Evolutionary conservation across 2,329 filamentous ascomycete genomes (phyloP).

Genomic region (Boeremia exigua): DNA sequence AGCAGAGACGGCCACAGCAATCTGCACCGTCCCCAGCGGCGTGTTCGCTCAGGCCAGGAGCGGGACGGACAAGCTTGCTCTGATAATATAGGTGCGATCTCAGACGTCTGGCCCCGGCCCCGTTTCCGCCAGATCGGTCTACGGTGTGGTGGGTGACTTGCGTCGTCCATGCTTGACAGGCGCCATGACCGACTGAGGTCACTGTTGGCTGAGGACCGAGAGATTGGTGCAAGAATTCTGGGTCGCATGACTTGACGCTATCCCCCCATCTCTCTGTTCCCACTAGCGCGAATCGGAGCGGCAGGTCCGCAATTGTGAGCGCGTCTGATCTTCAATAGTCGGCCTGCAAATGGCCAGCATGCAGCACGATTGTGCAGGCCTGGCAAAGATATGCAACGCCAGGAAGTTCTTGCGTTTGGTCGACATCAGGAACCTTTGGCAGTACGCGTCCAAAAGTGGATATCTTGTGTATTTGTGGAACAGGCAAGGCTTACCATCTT

Average conservation of each 20-base stretch:
- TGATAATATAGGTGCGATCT: constrained; percentile 34
- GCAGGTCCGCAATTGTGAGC: constrained; percentile 5
- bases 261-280: constrained; percentile 1
- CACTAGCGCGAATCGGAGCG: constrained; percentile 10
- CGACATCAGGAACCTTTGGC: constrained; percentile 1
- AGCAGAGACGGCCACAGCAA: constrained; percentile 30
- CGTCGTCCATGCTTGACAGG: constrained; percentile 13
- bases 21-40: constrained; percentile 28
- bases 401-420: constrained; percentile 2
- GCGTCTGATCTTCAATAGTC: constrained; percentile 2
- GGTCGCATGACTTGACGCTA: constrained; percentile 7
- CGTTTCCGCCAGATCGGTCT: constrained; percentile 8
- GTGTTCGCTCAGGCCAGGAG: constrained; percentile 24
- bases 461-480: constrained; percentile 12
- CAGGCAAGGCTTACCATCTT: constrained; percentile 6
- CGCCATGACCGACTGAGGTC: constrained; percentile 8
- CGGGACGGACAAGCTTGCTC: constrained; percentile 29
- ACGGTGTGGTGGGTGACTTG: constrained; percentile 11
- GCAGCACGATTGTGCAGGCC: constrained; percentile 11
- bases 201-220: neutral
- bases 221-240: constrained; percentile 20
- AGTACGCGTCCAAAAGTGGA: constrained; percentile 11
- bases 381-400: constrained; percentile 18
- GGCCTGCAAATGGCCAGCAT: constrained; percentile 12
- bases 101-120: constrained; percentile 14